Evolutionary conservation across 345 rosid genomes (phyloP).

Genomic region (Sisymbrium irio): DNA sequence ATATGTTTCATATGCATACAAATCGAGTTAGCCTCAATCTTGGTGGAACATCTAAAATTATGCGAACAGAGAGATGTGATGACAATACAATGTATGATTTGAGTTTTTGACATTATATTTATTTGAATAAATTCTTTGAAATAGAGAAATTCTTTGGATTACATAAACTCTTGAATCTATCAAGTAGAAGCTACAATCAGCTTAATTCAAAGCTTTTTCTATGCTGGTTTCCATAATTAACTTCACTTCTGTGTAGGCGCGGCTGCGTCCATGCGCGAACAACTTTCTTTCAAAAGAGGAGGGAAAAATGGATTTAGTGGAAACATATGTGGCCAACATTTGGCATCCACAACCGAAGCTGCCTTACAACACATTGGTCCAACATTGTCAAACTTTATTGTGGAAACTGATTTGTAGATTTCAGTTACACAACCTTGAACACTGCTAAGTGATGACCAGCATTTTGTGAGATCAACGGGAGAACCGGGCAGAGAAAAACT

Average conservation of each 20-base stretch:
- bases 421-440: constrained; percentile 9
- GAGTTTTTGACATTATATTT: neutral
- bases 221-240: neutral
- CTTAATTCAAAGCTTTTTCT: neutral
- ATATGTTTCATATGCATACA: neutral
- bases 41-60: neutral
- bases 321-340: constrained; percentile 11
- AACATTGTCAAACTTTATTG: neutral
- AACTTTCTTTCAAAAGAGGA: neutral
- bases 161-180: neutral
- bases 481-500: neutral
- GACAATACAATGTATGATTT: neutral
- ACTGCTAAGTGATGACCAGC: constrained; percentile 1
- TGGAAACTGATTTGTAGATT: neutral
- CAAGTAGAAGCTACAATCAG: neutral
- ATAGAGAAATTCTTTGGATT: neutral
- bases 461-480: neutral
- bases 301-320: constrained; percentile 13
- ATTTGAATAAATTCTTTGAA: neutral
- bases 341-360: neutral
- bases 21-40: neutral
- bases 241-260: constrained; percentile 2
- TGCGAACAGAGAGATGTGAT: neutral
- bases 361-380: neutral
- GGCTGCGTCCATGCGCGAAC: neutral